Evolutionary conservation across 768 basidiomycete genomes (phyloP), one percentile per base, ranked within the genome.

Genomic region (Mycena sanguinolenta): DNA sequence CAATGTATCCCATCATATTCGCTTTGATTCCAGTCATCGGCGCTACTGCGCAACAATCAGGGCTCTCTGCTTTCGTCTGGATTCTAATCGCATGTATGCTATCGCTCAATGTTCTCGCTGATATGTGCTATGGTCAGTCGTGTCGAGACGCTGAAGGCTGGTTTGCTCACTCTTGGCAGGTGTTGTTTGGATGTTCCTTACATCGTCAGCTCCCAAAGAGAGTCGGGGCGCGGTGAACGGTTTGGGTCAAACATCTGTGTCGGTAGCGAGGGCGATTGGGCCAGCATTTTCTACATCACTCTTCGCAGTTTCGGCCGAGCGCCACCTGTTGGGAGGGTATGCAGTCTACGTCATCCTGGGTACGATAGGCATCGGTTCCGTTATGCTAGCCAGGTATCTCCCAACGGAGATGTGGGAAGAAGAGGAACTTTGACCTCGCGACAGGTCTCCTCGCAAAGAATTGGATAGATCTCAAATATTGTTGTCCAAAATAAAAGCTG

Each of bases 1-100:
- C 75, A 16, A 80, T 85, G 6, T 84, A 82, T 30, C 67, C 92
- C 44, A 89, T 90, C 0, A 75, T 86, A n/a, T 87, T 91, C 67
- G 76, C 84, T 0, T 77, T 83, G 3, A 92, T 91, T 78, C 92
- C 92, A 0, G 42, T 91, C 57, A 87, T 91, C 73, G 93, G 87
- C 68, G 68, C 77, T 21, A 70, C 93, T 7, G 92, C 88, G 34
- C 83, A 84, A 69, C 69, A 72, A 3, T 80, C 87, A 57, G 91
- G 90, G 5, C 74, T 88, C 63, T 81, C 82, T 39, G 64, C 69
- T 28, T 61, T 73, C 19, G 85, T 92, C 1, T 92, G 88, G 88
- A 66, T 74, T 5, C 70, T 84, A n/a, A 76, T 93, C 23, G 84
- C 72, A 6, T 49, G 85, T 14, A 90, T 93, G 74, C 77, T 88